Percentiles rank a stretch among this genome's conserved stretches.
Conservation (phyloP, 1,139 yeast species). For the Zygotorulaspora mrakii region DNA sequence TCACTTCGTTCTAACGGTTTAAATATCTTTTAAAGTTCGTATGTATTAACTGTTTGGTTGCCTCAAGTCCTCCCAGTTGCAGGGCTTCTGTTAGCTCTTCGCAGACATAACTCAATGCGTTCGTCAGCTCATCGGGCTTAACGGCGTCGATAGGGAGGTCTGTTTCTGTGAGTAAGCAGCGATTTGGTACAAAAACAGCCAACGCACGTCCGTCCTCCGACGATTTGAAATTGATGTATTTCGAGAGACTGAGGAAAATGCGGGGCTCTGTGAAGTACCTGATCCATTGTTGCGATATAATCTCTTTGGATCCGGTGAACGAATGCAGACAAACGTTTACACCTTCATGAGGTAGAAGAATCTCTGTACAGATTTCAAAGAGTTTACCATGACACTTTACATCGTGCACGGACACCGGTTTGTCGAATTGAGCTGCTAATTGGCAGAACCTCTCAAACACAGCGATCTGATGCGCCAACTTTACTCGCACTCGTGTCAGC, state of each 20-base stretch:
- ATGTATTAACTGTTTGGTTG: conserved; percentile 13
- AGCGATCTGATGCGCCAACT: conserved; percentile 58
- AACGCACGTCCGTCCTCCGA: conserved; percentile 35
- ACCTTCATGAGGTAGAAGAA: conserved; percentile 14
- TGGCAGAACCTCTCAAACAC: conserved; percentile 51
- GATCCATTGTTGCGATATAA: conserved; percentile 50
- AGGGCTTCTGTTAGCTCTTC: conserved; percentile 3
- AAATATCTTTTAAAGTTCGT: conserved; percentile 20
- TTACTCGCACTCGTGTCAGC: conserved; percentile 49
- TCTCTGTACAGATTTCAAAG: conserved; percentile 43
- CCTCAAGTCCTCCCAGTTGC: conserved; percentile 4
- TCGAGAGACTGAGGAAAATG: conserved; percentile 57
- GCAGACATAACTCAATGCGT: conserved; percentile 12
- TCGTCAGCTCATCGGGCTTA: conserved; percentile 5
- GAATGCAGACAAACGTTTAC: conserved; percentile 66
- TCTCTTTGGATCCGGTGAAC: conserved; percentile 77
- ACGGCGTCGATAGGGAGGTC: conserved; percentile 40
- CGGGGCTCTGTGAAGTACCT: conserved; percentile 28
- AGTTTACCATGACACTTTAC: conserved; percentile 71
- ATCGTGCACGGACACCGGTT: conserved; percentile 75
- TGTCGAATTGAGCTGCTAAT: conserved; percentile 47
- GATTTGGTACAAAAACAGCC: conserved; percentile 38
- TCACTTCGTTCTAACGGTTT: conserved; percentile 6
- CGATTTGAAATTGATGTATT: conserved; percentile 48
- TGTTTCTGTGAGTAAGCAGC: conserved; percentile 50